Evolutionary conservation across 257 asterid genomes (phyloP).

Genomic region (Gentiana macrophylla): DNA sequence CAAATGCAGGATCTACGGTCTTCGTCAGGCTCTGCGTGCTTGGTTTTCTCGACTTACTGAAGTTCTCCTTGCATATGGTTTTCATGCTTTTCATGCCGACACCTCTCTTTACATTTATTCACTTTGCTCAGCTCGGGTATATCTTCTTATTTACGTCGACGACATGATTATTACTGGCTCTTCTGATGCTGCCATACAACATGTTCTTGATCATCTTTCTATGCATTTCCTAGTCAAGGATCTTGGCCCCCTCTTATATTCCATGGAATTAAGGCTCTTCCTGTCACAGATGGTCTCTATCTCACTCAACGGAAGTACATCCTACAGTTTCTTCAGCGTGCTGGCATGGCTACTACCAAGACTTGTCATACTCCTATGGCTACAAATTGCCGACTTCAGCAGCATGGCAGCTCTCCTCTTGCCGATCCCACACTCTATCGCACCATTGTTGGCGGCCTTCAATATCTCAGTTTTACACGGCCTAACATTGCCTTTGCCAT

Average conservation of each 20-base stretch:
- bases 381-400: background rate
- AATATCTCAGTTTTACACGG: background rate
- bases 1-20: background rate
- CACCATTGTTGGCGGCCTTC: too few relatives aligned
- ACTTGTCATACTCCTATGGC: background rate
- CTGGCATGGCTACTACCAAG: background rate
- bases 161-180: constrained; percentile 2
- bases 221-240: too few relatives aligned
- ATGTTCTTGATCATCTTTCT: too few relatives aligned
- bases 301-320: background rate
- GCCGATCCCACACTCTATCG: background rate
- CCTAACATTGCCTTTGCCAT: background rate
- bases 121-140: too few relatives aligned
- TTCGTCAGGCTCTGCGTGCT: background rate
- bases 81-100: background rate
- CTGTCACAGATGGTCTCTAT: background rate
- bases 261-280: too few relatives aligned
- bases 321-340: background rate
- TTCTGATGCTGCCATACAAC: too few relatives aligned
- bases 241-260: too few relatives aligned
- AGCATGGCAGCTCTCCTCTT: background rate
- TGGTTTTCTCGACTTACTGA: background rate
- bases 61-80: background rate
- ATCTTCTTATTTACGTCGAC: constrained; percentile 1
- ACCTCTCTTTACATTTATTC: background rate